Conservation (phyloP, 2,329 filamentous ascomycete species). For the Dactylellina cionopaga region DNA sequence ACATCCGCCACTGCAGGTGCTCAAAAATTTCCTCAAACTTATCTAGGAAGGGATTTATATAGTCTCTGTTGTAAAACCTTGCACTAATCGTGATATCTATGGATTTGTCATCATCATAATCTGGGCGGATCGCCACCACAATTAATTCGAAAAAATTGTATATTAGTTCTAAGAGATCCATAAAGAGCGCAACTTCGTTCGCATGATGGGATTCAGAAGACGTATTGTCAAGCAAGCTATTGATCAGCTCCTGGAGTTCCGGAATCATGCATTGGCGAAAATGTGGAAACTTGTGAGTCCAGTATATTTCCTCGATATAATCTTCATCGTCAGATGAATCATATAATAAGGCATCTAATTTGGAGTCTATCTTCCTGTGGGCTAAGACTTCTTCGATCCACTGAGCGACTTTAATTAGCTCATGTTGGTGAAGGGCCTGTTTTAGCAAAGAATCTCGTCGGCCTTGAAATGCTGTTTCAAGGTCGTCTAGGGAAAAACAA, state of each 20-base stretch:
- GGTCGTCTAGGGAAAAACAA: no score
- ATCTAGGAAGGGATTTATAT: background rate
- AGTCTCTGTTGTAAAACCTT: background rate
- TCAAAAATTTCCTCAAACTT: background rate
- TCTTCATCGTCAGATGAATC: background rate
- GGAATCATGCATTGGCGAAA: background rate
- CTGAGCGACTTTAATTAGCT: background rate
- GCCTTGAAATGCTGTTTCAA: no score
- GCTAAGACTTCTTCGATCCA: background rate
- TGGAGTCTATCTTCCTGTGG: background rate
- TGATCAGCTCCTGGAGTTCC: background rate
- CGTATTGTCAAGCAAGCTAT: background rate
- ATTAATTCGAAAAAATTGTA: background rate
- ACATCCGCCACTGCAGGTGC: background rate
- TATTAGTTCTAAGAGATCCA: background rate
- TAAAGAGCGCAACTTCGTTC: background rate
- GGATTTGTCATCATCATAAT: background rate
- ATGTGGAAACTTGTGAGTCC: slow-evolving; percentile 3
- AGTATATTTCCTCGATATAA: background rate
- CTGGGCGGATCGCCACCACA: background rate
- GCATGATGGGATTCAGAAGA: no score
- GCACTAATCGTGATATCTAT: background rate
- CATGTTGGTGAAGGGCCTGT: background rate
- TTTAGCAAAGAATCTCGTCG: no score
- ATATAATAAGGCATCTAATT: background rate